These are phyloP conservation scores for Komagataea norvegica DNA, from an alignment of 1,139 yeast species.

Conservation along the genomic window DNA sequence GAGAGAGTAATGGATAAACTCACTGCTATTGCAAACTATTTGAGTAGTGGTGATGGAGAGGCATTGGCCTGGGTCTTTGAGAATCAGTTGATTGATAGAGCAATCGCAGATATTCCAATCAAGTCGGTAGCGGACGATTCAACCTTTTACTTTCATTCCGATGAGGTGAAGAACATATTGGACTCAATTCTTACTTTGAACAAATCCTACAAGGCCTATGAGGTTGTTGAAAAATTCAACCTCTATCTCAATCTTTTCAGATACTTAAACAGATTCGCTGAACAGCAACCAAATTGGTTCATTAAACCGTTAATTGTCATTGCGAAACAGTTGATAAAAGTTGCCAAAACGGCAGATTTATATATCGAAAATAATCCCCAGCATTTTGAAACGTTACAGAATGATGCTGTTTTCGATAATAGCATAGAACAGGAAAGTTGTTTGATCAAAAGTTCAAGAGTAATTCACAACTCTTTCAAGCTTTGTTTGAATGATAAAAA, in stretches of 20 bases:
- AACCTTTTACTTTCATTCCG: slow-evolving; percentile 1
- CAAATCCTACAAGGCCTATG: slow-evolving; percentile 6
- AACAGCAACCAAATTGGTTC: slow-evolving; percentile 62
- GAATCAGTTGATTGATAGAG: slow-evolving; percentile 1
- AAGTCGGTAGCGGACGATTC: background rate
- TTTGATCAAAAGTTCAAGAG: slow-evolving; percentile 54
- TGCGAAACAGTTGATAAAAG: slow-evolving; percentile 48
- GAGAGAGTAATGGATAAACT: slow-evolving; percentile 5
- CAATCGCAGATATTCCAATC: slow-evolving; percentile 2
- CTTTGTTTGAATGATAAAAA: slow-evolving; percentile 77
- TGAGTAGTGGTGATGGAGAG: slow-evolving; percentile 1
- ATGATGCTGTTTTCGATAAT: slow-evolving; percentile 15
- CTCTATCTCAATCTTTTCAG: slow-evolving; percentile 41
- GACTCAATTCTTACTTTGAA: slow-evolving; percentile 13
- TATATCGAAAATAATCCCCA: slow-evolving; percentile 20
- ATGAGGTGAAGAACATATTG: slow-evolving; percentile 15
- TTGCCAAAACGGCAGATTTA: slow-evolving; percentile 30
- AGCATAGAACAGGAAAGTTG: slow-evolving; percentile 25
- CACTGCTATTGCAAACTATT: background rate
- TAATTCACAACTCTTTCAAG: slow-evolving; percentile 69
- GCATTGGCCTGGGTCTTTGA: slow-evolving; percentile 1
- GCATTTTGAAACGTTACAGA: slow-evolving; percentile 1
- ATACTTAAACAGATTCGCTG: slow-evolving; percentile 56
- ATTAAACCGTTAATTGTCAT: slow-evolving; percentile 52
- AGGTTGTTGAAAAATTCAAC: slow-evolving; percentile 33